Percentiles rank a stretch among this genome's conserved stretches.
Evolutionary conservation across 139 green algal genomes (phyloP).

Genomic region (Chlorella sp.): DNA sequence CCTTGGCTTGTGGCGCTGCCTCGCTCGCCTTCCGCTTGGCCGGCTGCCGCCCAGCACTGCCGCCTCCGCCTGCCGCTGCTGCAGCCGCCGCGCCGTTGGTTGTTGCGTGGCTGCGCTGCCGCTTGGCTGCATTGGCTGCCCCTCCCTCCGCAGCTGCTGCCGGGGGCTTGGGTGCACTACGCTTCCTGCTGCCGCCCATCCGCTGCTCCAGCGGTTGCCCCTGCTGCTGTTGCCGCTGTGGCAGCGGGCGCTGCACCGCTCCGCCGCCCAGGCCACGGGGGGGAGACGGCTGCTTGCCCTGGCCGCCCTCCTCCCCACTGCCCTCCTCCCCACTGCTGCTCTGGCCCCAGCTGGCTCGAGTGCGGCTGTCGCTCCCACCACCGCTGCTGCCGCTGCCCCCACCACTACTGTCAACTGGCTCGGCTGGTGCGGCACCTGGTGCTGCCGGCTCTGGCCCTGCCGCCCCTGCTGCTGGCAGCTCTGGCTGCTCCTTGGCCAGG

Average conservation of each 20-base stretch:
- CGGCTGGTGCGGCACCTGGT: background rate
- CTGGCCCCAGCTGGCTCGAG: background rate
- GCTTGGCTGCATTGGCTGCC: background rate
- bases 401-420: background rate
- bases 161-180: background rate
- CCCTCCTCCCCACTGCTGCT: background rate
- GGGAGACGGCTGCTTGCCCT: too few relatives aligned
- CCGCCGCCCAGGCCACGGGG: background rate
- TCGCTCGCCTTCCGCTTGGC: background rate
- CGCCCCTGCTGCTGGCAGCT: background rate
- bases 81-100: background rate
- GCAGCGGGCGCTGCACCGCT: background rate
- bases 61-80: background rate
- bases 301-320: too few relatives aligned
- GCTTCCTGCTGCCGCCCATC: background rate
- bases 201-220: background rate
- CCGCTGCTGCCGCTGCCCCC: background rate
- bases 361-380: background rate
- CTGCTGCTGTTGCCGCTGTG: background rate
- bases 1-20: background rate
- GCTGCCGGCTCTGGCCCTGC: background rate
- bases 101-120: background rate
- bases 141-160: background rate
- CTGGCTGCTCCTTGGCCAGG: background rate
- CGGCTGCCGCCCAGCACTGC: background rate